Base-by-base conservation (phyloP, 2,329 filamentous ascomycete genomes). In the Lasiodiplodia gonubiensis region DNA sequence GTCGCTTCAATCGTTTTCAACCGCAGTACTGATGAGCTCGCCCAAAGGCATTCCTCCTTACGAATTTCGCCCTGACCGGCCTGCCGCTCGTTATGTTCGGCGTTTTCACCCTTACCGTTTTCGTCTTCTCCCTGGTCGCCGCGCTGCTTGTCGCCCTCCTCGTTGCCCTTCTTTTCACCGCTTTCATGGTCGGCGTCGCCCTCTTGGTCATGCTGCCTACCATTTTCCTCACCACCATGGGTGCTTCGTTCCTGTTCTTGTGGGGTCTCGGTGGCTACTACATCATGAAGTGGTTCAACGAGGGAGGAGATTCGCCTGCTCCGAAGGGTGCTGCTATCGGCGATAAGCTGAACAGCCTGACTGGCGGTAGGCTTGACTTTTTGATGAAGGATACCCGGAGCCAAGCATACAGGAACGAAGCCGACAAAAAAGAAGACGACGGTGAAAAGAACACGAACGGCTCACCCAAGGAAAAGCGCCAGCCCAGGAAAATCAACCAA, bases 51-150 rank as follows among this genome's bases (percentile, higher is more conserved):
- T 92, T 95, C 76, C 75, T 93, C 67, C 79, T 86, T 54, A 81
- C 85, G 35, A 91, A 94, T 76, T 73, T 89, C 68, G 76, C 88
- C 68, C 84, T 93, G 69, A 88, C 88, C 16, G 85, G 88, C 67
- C 77, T 92, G 16, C 92, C 92, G 1, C 73, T 94, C 68, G 78
- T 89, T 49, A 80, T 93, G 70, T 94, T 95, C 81, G 70, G 85
- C 67, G 80, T 86, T 71, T 93, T 94, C 81, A 83, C 85, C 66
- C 71, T 89, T 49, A 87, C 86, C 48, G 86, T 89, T 68, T 78
- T 89, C 70, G 77, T 89, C 69, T 85, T 92, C 75, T 86, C 89
- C 18, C 75, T 91, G 49, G 79, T 88, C 51, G 83, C 84, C 35
- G 89, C 89, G 14, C 73, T 92, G 48, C 70, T 88, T 21, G 76